phyloP scores from a whole-genome alignment of 1,284 basidiomycete genomes.

The Fomitopsis pinicola region DNA sequence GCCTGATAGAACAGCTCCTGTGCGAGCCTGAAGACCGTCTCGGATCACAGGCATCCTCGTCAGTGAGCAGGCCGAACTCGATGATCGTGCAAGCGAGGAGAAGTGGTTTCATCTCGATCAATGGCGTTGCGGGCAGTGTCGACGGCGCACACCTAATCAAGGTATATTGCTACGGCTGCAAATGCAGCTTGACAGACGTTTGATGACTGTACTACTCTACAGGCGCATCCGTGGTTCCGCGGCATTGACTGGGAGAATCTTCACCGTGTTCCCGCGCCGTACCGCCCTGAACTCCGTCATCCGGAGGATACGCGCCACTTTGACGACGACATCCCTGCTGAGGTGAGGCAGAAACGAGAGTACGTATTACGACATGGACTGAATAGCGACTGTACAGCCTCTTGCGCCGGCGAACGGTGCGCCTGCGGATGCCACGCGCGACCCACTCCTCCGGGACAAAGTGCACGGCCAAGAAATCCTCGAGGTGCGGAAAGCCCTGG shows the following conservation, averaged over 20 bases:
- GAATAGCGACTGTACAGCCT: slow-evolving; percentile 46
- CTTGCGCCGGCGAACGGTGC: slow-evolving; percentile 86
- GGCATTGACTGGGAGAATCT: slow-evolving; percentile 85
- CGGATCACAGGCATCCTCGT: slow-evolving; percentile 68
- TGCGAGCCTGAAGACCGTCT: slow-evolving; percentile 95
- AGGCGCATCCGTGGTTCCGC: slow-evolving; percentile 86
- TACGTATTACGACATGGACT: not conserved
- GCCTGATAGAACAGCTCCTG: slow-evolving; percentile 83
- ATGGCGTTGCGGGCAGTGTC: slow-evolving; percentile 43
- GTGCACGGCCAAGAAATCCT: slow-evolving; percentile 83
- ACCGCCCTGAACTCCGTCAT: slow-evolving; percentile 75
- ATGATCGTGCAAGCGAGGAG: slow-evolving; percentile 69
- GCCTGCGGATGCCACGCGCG: slow-evolving; percentile 78
- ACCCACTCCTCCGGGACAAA: slow-evolving; percentile 83
- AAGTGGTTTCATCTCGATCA: slow-evolving; percentile 63
- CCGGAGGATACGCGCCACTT: slow-evolving; percentile 89
- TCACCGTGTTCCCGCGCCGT: slow-evolving; percentile 79
- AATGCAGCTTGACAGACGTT: not conserved
- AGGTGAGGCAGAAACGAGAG: slow-evolving; percentile 48
- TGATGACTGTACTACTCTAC: slow-evolving; percentile 1
- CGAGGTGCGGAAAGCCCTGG: slow-evolving; percentile 86
- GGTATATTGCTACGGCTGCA: slow-evolving; percentile 34
- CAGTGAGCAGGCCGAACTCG: slow-evolving; percentile 72
- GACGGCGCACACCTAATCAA: slow-evolving; percentile 91
- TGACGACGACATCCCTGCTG: slow-evolving; percentile 87